Evolutionary conservation across 306 rosid genomes (phyloP).

Genomic region (Hylodesmum podocarpum): DNA sequence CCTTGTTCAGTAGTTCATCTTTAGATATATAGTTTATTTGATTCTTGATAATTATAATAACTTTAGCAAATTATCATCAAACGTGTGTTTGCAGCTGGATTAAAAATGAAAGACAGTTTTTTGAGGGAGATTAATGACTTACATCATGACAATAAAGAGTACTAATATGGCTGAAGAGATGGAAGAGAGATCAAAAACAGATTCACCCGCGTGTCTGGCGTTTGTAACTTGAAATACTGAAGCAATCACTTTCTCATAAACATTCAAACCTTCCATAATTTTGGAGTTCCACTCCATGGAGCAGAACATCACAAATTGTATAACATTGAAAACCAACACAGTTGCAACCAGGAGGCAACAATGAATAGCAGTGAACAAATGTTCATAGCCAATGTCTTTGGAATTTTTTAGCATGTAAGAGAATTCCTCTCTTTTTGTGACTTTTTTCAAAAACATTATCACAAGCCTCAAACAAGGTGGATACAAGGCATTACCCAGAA

Average conservation of each 20-base stretch:
- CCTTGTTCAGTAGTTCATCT: not conserved
- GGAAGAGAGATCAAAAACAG: constrained; percentile 58
- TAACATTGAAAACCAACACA: constrained; percentile 39
- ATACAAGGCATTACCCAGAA: constrained; percentile 67
- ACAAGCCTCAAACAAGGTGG: constrained; percentile 46
- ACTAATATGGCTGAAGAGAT: constrained; percentile 69
- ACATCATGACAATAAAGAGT: constrained; percentile 67
- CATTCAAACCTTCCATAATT: constrained; percentile 54
- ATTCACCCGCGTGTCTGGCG: constrained; percentile 67
- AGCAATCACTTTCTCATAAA: constrained; percentile 50
- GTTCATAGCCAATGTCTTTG: constrained; percentile 41
- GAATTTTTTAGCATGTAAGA: constrained; percentile 39
- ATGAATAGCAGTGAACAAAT: constrained; percentile 47
- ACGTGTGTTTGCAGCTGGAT: not conserved
- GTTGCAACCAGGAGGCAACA: constrained; percentile 41
- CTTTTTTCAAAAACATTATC: constrained; percentile 43
- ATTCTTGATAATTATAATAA: not conserved
- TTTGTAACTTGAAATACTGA: constrained; percentile 53
- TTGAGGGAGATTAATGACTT: too few species aligned
- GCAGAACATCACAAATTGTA: constrained; percentile 55
- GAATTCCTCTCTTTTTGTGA: constrained; percentile 45
- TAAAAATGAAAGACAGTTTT: not conserved
- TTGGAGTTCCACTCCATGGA: constrained; percentile 62
- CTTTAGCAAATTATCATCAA: not conserved
- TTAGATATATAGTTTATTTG: not conserved